Evolutionary conservation across 2,329 filamentous ascomycete species (phyloP).

Genomic region (Plectosphaerella plurivora): DNA sequence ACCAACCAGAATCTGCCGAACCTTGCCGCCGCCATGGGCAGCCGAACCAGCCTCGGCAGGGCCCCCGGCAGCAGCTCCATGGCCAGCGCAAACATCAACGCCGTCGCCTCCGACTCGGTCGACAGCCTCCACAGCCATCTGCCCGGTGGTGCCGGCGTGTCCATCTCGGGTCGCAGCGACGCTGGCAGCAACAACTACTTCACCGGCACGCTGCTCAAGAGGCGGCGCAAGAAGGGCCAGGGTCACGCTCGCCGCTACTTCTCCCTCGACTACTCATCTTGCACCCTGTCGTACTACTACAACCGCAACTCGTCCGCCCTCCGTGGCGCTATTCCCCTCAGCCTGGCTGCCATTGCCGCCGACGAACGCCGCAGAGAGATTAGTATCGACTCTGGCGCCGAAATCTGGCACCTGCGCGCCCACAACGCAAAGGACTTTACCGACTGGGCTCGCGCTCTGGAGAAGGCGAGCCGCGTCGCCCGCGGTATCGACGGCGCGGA

Average conservation of each 20-base stretch:
- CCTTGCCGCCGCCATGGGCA: constrained; percentile 26
- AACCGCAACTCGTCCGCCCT: constrained; percentile 90
- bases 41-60: constrained; percentile 49
- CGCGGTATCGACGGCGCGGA: constrained; percentile 42
- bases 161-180: constrained; percentile 50
- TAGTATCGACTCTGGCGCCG: constrained; percentile 92
- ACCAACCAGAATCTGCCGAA: constrained; percentile 62
- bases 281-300: constrained; percentile 93
- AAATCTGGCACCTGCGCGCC: constrained; percentile 92
- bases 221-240: constrained; percentile 87
- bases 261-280: constrained; percentile 90
- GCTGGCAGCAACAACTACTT: constrained; percentile 56
- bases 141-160: constrained; percentile 35
- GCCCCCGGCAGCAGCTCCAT: constrained; percentile 36
- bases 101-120: constrained; percentile 47
- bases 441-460: constrained; percentile 81
- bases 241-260: constrained; percentile 93
- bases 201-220: constrained; percentile 82
- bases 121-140: constrained; percentile 57
- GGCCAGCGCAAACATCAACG: constrained; percentile 13
- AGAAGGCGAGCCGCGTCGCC: constrained; percentile 69
- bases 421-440: constrained; percentile 79
- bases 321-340: constrained; percentile 86
- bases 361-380: constrained; percentile 88
- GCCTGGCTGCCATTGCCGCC: constrained; percentile 83